phyloP scores from a whole-genome alignment of 768 basidiomycete species.

The Termitomyces heimii region DNA sequence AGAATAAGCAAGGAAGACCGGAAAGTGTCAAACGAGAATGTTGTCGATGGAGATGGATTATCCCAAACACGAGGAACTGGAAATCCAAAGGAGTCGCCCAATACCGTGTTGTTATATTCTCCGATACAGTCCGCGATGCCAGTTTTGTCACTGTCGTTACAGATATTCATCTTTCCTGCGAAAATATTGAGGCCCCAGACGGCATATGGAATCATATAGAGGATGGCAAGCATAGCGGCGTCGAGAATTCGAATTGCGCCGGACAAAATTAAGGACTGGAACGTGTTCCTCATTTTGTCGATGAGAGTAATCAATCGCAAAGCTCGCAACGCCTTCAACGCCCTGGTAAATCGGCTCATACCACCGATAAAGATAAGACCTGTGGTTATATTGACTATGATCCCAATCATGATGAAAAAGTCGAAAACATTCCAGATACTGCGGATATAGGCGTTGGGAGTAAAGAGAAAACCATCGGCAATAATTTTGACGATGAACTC shows the following conservation, averaged over 20 bases:
- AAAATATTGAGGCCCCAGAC: constrained; percentile 96
- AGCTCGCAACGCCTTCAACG: constrained; percentile 84
- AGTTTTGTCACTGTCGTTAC: constrained; percentile 61
- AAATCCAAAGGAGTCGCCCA: constrained; percentile 59
- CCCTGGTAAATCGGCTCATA: constrained; percentile 74
- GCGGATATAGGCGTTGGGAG: constrained; percentile 86
- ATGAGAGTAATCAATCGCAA: constrained; percentile 88
- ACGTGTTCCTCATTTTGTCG: constrained; percentile 79
- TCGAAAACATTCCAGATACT: constrained; percentile 93
- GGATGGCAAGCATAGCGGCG: constrained; percentile 81
- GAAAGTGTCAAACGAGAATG: constrained; percentile 89
- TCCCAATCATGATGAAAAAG: constrained; percentile 73
- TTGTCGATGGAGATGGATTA: constrained; percentile 76
- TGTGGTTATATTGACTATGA: constrained; percentile 70
- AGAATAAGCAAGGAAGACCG: constrained; percentile 79
- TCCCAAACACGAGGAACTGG: constrained; percentile 85
- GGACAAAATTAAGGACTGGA: constrained; percentile 81
- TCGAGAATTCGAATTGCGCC: constrained; percentile 83
- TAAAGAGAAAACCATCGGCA: constrained; percentile 89
- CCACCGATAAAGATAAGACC: constrained; percentile 73
- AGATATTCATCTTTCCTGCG: constrained; percentile 73
- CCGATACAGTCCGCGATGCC: constrained; percentile 64
- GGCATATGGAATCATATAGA: constrained; percentile 90
- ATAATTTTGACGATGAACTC: constrained; percentile 89
- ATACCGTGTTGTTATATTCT: constrained; percentile 65